Percentiles rank a stretch among this genome's conserved stretches.
Evolutionary conservation across 306 rosid genomes (phyloP).

Genomic region (Trifolium fragiferum): DNA sequence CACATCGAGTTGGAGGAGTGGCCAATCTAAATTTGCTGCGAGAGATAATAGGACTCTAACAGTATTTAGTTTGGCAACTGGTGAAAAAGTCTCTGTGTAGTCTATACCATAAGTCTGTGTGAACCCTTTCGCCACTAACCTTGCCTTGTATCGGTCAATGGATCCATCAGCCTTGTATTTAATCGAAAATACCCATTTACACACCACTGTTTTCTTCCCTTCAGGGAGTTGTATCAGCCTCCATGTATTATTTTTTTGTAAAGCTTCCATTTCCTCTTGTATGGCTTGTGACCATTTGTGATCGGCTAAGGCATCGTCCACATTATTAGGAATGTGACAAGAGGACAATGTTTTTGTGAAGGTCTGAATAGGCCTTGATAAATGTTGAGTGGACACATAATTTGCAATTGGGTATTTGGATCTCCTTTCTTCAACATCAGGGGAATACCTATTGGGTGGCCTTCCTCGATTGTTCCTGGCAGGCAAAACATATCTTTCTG

Average conservation of each 20-base stretch:
- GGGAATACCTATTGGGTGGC: constrained; percentile 1
- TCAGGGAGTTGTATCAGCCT: background rate
- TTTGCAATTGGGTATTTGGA: no score
- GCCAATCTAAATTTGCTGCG: no score
- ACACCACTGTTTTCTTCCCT: background rate
- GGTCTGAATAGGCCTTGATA: no score
- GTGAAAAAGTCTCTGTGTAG: no score
- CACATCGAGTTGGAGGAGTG: no score
- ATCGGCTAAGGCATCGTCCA: background rate
- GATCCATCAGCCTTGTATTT: background rate
- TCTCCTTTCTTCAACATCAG: background rate
- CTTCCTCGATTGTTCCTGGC: background rate
- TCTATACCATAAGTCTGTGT: background rate
- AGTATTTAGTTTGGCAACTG: no score
- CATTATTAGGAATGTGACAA: no score
- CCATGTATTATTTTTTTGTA: constrained; percentile 1
- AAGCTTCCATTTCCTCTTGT: background rate
- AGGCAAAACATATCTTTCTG: background rate
- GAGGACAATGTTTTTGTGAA: no score
- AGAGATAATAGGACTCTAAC: no score
- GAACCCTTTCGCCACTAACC: background rate
- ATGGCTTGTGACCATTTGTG: background rate
- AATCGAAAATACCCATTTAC: background rate
- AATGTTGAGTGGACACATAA: no score
- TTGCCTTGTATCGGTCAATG: background rate